Percentiles rank a stretch among this genome's conserved stretches.
Conservation (phyloP, 768 basidiomycete genomes). For the Lactarius evosmus region DNA sequence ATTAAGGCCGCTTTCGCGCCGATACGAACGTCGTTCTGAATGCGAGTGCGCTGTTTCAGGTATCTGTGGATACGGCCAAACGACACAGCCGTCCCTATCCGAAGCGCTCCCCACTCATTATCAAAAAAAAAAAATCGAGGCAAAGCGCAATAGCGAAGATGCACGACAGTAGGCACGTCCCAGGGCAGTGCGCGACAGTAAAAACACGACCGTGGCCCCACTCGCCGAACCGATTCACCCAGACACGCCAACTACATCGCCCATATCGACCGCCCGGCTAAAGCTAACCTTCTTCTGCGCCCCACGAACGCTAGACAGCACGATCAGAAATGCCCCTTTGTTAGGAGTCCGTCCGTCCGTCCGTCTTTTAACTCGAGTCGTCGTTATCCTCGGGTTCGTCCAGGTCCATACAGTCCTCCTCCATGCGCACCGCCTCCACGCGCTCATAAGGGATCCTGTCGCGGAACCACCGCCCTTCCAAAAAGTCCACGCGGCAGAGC, state of each 20-base stretch:
- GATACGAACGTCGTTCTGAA: too few relatives aligned
- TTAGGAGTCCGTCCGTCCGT: background rate
- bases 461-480: slow-evolving; percentile 71
- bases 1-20: too few relatives aligned
- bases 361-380: slow-evolving; percentile 18
- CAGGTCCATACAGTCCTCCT: slow-evolving; percentile 37
- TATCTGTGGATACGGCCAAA: too few relatives aligned
- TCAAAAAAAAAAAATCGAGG: too few relatives aligned
- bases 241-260: background rate
- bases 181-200: too few relatives aligned
- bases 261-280: background rate
- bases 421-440: slow-evolving; percentile 59
- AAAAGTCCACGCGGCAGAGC: slow-evolving; percentile 78
- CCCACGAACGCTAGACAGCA: too few relatives aligned
- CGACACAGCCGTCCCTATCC: too few relatives aligned
- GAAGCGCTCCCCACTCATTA: too few relatives aligned
- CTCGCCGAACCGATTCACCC: background rate
- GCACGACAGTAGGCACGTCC: too few relatives aligned
- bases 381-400: slow-evolving; percentile 42
- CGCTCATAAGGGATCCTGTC: slow-evolving; percentile 64
- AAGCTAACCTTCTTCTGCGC: background rate
- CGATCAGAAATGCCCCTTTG: too few relatives aligned
- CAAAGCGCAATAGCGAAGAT: too few relatives aligned
- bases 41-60: too few relatives aligned
- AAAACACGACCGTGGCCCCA: background rate